Evolutionary conservation across 2,329 filamentous ascomycete genomes (phyloP), one percentile per base, ranked within the genome.

Genomic region (Trichoderma sp.): DNA sequence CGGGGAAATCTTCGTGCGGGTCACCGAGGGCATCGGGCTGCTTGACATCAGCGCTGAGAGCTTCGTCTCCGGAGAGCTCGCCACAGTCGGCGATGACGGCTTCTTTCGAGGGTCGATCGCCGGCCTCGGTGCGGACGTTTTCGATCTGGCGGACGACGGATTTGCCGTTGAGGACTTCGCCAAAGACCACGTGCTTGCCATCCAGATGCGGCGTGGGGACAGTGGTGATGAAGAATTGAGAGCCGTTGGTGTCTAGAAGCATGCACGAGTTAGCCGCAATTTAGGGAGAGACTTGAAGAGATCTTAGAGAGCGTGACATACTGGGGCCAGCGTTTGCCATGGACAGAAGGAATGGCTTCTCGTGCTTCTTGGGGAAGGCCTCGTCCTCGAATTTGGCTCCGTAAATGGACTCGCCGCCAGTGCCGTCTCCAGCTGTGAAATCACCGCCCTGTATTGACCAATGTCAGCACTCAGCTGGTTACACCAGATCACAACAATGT

Each of bases 251-350:
- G 75, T 91, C 91, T 92, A 14, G 2, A 10, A n/a, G 40, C 13
- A 56, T 13, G 14, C 2, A 58, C 13, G 24, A 31, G 29, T 61
- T 62, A 37, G 57, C 13, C 3, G 2, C 7, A 40, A 8, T 13
- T 49, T 24, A 24, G 8, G n/a, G 21, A 13, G 47, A 49, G 47
- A 7, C 24, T 11, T 35, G 21, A 5, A 14, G 8, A 24, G 16
- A 16, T 27, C 14, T 21, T 8, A 11, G 24, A 29, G 60, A 33
- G 24, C 7, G n/a, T 13, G 60, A 81, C 88, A 75, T 86, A 91
- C 91, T 93, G 57, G 94, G 93, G 58, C 96, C 96, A 73, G 96
- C 95, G 79, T 99, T 99, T 76, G 96, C 96, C 96, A 99, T 99
- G 79, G 92, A 96, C 71, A 99, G 86, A 73, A 98, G 84, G 84